These are phyloP conservation scores for Citrus glauca DNA, from an alignment of 345 rosid genomes.

Conservation along the genomic window DNA sequence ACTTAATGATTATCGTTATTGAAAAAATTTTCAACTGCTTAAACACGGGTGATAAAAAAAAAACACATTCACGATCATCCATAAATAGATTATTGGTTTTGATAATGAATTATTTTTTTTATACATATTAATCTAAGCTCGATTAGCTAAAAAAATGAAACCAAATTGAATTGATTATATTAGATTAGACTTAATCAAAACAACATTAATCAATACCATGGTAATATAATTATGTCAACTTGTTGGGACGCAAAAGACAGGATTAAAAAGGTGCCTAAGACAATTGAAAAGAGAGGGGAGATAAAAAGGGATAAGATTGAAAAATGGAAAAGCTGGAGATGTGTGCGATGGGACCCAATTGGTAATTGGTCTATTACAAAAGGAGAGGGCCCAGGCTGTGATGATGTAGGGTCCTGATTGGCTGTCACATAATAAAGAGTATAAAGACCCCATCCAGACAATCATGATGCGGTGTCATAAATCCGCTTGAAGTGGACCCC, in stretches of 20 bases:
- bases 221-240: not conserved
- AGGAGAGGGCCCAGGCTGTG: not conserved
- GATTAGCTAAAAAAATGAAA: too few relatives aligned
- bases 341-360: slow-evolving; percentile 22
- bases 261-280: not conserved
- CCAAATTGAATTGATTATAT: too few relatives aligned
- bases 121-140: too few relatives aligned
- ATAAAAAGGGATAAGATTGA: not conserved
- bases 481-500: slow-evolving; percentile 24
- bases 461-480: slow-evolving; percentile 8
- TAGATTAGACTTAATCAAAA: too few relatives aligned
- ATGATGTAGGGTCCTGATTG: slow-evolving; percentile 16
- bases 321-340: slow-evolving; percentile 11
- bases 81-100: too few relatives aligned
- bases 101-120: too few relatives aligned
- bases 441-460: slow-evolving; percentile 20
- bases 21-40: too few relatives aligned
- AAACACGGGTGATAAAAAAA: too few relatives aligned
- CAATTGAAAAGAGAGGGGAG: not conserved
- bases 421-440: slow-evolving; percentile 23
- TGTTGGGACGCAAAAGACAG: slow-evolving; percentile 8
- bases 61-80: too few relatives aligned
- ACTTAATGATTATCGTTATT: too few relatives aligned
- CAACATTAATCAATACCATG: not conserved
- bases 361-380: not conserved